Evolutionary conservation across 2,329 filamentous ascomycete species (phyloP).

Genomic region (Teratosphaeria pseudoeucalypti): DNA sequence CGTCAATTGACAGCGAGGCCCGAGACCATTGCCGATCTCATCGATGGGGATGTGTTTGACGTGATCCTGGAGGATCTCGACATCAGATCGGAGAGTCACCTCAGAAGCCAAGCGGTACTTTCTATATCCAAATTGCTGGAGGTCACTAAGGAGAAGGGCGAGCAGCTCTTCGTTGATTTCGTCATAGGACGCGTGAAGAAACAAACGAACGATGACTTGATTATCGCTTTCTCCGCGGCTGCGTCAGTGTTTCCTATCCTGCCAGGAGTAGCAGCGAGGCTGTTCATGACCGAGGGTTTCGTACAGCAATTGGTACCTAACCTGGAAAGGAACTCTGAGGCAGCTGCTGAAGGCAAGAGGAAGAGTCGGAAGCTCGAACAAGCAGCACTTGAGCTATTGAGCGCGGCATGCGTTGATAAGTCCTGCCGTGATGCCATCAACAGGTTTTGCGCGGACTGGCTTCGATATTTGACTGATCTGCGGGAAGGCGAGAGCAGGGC

Average conservation of each 20-base stretch:
- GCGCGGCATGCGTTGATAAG: constrained; percentile 78
- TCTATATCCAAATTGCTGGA: constrained; percentile 77
- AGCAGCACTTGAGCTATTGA: constrained; percentile 78
- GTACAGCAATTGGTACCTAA: constrained; percentile 55
- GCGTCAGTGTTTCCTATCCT: constrained; percentile 79
- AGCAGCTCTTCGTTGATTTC: constrained; percentile 55
- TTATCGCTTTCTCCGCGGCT: constrained; percentile 87
- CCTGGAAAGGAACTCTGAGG: constrained; percentile 43
- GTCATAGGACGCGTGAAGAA: constrained; percentile 62
- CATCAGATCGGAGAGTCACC: constrained; percentile 61
- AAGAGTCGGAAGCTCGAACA: constrained; percentile 81
- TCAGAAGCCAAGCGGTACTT: constrained; percentile 73
- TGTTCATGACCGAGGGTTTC: constrained; percentile 87
- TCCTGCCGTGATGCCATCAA: constrained; percentile 72
- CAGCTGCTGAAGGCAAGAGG: constrained; percentile 30
- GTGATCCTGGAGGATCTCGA: constrained; percentile 81
- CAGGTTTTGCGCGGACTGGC: constrained; percentile 77
- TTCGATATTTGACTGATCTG: constrained; percentile 63
- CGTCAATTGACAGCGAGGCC: constrained; percentile 45
- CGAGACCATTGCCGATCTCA: constrained; percentile 52
- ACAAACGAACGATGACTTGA: constrained; percentile 76
- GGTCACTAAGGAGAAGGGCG: constrained; percentile 60
- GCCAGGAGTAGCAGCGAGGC: constrained; percentile 59
- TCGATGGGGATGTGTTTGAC: constrained; percentile 68
- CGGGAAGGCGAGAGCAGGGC: constrained; percentile 20